phyloP scores from a whole-genome alignment of 73 alveolate species.

The Tetrahymena borealis region DNA sequence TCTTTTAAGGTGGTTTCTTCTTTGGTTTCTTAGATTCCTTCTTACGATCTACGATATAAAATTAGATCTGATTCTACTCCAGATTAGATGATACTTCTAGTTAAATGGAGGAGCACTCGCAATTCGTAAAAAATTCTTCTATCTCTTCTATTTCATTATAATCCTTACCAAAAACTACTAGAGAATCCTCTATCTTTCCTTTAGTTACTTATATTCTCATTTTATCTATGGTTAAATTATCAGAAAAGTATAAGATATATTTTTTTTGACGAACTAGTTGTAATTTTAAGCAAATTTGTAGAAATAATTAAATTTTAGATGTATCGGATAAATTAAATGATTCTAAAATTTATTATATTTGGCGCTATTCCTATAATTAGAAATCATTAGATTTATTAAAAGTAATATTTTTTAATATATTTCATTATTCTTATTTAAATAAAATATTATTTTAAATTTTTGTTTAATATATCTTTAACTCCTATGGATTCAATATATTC shows the following conservation, averaged over 20 bases:
- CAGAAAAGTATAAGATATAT: not conserved
- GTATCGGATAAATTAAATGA: not conserved
- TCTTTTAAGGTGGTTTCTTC: not conserved
- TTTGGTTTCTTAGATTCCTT: not conserved
- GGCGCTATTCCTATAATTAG: not conserved
- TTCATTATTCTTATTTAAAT: too few species aligned
- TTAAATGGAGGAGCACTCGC: not conserved
- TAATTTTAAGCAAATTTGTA: not conserved
- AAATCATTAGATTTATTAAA: too few species aligned
- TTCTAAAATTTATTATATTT: not conserved
- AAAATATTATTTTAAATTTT: too few species aligned
- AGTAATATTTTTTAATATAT: too few species aligned
- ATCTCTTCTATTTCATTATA: not conserved
- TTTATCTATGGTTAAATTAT: not conserved
- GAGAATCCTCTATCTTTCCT: not conserved
- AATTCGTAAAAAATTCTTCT: not conserved
- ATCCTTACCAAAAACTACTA: not conserved
- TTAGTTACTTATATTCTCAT: not conserved
- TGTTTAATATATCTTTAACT: too few species aligned
- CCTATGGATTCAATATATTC: too few species aligned
- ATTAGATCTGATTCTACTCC: not conserved
- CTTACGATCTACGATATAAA: not conserved
- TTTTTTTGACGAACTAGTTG: too few species aligned
- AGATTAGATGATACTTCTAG: not conserved
- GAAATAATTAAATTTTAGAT: not conserved